Conservation (phyloP, 192 early-diverging fungal genomes). For the Glomus cerebriforme region DNA sequence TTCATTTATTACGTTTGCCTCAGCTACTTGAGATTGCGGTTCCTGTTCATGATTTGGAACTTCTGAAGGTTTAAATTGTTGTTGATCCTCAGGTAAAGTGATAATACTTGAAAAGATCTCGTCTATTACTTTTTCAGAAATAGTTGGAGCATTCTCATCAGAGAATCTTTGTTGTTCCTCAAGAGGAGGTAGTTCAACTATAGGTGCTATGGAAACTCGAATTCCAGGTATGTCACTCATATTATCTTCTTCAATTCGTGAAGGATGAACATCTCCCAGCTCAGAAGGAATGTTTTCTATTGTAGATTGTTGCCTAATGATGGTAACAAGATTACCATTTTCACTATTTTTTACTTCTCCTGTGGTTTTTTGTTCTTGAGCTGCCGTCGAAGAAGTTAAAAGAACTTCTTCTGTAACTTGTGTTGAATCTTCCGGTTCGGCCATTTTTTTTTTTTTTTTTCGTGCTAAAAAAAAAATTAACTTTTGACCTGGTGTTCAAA, state of each 20-base stretch:
- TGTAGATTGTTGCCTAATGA: not conserved
- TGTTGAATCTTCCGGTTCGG: not conserved
- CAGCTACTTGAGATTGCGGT: not conserved
- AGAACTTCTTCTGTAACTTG: not conserved
- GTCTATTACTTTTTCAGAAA: not conserved
- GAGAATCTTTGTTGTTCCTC: not conserved
- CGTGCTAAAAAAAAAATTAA: too few relatives aligned
- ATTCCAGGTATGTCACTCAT: not conserved
- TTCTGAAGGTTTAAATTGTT: not conserved
- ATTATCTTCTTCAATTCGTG: not conserved
- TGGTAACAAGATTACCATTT: not conserved
- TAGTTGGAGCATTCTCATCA: not conserved
- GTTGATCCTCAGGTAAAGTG: not conserved
- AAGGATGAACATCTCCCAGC: not conserved
- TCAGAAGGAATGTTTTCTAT: not conserved
- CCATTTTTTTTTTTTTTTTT: not conserved
- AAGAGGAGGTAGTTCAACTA: not conserved
- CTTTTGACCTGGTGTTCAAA: too few relatives aligned
- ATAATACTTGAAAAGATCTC: not conserved
- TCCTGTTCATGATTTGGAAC: not conserved
- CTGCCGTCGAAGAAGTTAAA: not conserved
- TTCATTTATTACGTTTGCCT: not conserved
- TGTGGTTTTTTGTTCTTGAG: not conserved
- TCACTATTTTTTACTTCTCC: not conserved
- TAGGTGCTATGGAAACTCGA: not conserved